These are phyloP conservation scores for Aspergillus novoparasiticus DNA, from an alignment of 2,329 filamentous ascomycete genomes.

Conservation along the genomic window DNA sequence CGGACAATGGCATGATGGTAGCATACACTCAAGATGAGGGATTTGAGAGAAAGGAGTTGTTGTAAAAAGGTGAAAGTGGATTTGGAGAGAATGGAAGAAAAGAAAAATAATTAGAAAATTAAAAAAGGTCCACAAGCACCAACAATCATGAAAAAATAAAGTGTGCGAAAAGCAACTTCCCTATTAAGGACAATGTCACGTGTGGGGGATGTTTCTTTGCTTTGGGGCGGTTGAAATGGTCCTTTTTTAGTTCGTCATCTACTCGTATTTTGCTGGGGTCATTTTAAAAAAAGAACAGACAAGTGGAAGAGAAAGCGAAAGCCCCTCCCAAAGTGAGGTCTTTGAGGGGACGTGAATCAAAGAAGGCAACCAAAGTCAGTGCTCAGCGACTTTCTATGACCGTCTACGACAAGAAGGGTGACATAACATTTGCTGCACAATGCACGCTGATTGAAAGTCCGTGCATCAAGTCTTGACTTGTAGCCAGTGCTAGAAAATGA, in stretches of 20 bases:
- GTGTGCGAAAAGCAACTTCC: conserved; percentile 14
- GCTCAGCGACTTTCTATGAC: background rate
- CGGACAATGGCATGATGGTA: conserved; percentile 22
- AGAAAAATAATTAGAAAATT: conserved; percentile 1
- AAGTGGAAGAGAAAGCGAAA: conserved; percentile 7
- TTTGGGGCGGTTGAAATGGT: background rate
- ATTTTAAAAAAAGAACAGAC: background rate
- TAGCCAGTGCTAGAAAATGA: background rate
- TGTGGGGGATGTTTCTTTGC: conserved; percentile 18
- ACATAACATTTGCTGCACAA: conserved; percentile 4
- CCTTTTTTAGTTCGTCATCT: conserved; percentile 3
- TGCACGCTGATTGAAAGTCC: background rate
- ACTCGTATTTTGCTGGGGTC: background rate
- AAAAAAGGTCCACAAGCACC: conserved; percentile 5
- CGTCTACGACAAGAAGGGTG: background rate
- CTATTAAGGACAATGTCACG: conserved; percentile 22
- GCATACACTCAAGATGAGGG: background rate
- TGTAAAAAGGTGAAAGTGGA: conserved; percentile 1
- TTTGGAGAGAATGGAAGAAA: background rate
- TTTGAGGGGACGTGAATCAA: background rate
- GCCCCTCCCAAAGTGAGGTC: background rate
- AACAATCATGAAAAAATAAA: conserved; percentile 4
- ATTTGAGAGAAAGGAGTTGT: background rate
- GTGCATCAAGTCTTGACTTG: background rate
- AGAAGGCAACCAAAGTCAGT: conserved; percentile 16